Evolutionary conservation across 805 yeast genomes (phyloP), one percentile per base, ranked within the genome.

Genomic region (Maudiozyma bulderi): DNA sequence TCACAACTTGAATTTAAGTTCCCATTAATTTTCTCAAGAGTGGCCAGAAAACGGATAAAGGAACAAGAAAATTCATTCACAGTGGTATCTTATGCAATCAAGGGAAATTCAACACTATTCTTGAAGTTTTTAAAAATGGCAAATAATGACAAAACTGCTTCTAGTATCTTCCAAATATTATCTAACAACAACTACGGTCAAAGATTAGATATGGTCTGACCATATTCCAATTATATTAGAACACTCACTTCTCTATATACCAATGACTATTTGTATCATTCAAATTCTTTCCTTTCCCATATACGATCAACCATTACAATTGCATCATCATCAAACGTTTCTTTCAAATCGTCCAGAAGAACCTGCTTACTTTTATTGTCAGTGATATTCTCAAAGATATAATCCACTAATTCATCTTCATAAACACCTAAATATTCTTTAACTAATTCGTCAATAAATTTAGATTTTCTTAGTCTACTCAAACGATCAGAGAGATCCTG

Each of bases 311-410:
- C 66, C 28, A 64, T 62, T 11, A 52, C 47, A 10, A 47, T 47
- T 14, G 64, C 63, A 45, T 64, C 68, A 3, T 62, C 66, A 52
- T 64, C 68, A 47, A 64, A 64, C 1, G 67, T 64, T 43, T 64
- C 67, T 40, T 52, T 52, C 9, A 64, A 52, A 38, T 64, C 68
- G 20, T 55, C 53, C 13, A 58, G 44, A 13, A 64, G 50, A 28
- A 54, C 52, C 10, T 50, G 43, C 47, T 54, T 61, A 42, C 49
- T 55, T 46, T 57, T 56, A 50, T 59, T 48, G 40, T 56, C 60
- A 14, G 50, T 53, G 20, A 64, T 59, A 39, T 60, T 60, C 26
- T 62, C 64, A 26, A 63, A 44, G 34, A 64, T 62, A 53, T 60
- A 64, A 3, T 60, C 65, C 3, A 62, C 66, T 48, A 64, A 44